Evolutionary conservation across 2,329 filamentous ascomycete genomes (phyloP).

Genomic region (Epicoccum nigrum): DNA sequence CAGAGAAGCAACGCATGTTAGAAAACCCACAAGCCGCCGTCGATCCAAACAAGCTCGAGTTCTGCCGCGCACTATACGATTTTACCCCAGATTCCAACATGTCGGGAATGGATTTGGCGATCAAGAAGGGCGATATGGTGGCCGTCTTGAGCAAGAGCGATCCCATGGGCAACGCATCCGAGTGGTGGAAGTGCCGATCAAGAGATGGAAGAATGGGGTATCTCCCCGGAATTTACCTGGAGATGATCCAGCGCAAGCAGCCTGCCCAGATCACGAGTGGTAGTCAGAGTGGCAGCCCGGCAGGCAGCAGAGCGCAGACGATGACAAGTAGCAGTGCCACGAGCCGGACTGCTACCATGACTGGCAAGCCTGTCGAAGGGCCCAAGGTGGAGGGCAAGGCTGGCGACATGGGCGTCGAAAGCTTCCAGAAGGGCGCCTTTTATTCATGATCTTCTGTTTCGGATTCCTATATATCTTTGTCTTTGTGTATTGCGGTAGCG

Average conservation of each 20-base stretch:
- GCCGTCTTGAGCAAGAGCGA: constrained; percentile 93
- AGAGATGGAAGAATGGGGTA: constrained; percentile 91
- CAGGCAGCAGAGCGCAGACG: constrained; percentile 60
- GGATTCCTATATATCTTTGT: neutral
- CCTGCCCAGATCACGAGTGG: constrained; percentile 54
- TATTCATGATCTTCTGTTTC: constrained; percentile 58
- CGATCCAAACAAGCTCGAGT: constrained; percentile 91
- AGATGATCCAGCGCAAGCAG: constrained; percentile 68
- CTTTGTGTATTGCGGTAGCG: constrained; percentile 18
- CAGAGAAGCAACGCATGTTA: constrained; percentile 67
- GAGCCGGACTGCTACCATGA: constrained; percentile 54
- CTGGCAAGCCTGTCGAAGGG: constrained; percentile 52
- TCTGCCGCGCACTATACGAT: constrained; percentile 93
- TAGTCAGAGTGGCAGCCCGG: constrained; percentile 49
- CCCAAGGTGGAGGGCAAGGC: constrained; percentile 64
- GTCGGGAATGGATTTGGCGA: constrained; percentile 82
- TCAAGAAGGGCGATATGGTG: constrained; percentile 94
- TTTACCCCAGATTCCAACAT: constrained; percentile 78
- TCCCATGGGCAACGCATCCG: constrained; percentile 86
- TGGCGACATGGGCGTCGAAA: constrained; percentile 70
- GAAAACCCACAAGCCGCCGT: constrained; percentile 62
- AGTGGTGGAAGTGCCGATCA: constrained; percentile 96
- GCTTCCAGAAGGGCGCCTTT: constrained; percentile 73
- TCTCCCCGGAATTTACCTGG: constrained; percentile 87
- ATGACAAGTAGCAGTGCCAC: constrained; percentile 56